Evolutionary conservation across 2,329 filamentous ascomycete genomes (phyloP).

Genomic region (Intubia oerlemansii): DNA sequence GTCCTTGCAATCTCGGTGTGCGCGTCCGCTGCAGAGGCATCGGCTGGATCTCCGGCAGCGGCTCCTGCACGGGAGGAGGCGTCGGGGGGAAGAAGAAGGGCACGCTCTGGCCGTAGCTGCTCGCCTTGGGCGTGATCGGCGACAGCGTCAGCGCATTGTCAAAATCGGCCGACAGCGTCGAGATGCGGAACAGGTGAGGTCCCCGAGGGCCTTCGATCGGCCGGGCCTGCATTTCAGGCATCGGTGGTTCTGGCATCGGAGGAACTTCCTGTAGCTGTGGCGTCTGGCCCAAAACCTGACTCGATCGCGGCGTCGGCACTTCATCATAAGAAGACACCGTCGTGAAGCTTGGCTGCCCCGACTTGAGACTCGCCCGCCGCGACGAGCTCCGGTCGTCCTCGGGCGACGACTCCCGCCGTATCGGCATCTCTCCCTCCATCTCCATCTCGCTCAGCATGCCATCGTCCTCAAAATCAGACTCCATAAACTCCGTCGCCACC

Average conservation of each 20-base stretch:
- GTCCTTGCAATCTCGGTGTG: constrained; percentile 13
- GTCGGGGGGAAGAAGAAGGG: too few species aligned
- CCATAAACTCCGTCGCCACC: constrained; percentile 55
- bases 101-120: too few species aligned
- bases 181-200: constrained; percentile 67
- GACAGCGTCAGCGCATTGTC: constrained; percentile 44
- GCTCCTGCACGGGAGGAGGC: too few species aligned
- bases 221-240: too few species aligned
- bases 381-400: constrained; percentile 40
- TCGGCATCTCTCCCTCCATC: too few species aligned
- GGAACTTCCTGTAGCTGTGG: too few species aligned
- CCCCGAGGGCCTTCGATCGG: constrained; percentile 62
- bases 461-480: constrained; percentile 55
- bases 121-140: too few species aligned
- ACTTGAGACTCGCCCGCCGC: constrained; percentile 45
- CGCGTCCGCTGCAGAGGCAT: too few species aligned
- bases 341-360: constrained; percentile 56
- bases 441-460: constrained; percentile 34
- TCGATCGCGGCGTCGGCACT: constrained; percentile 53
- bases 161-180: constrained; percentile 35
- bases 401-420: not conserved
- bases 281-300: too few species aligned
- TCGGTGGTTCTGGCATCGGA: too few species aligned
- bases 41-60: too few species aligned
- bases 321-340: constrained; percentile 80